Evolutionary conservation across 176 grass and related monocot species (phyloP), one percentile per base, ranked within the genome.

Genomic region (Dendrocalamus sinicus): DNA sequence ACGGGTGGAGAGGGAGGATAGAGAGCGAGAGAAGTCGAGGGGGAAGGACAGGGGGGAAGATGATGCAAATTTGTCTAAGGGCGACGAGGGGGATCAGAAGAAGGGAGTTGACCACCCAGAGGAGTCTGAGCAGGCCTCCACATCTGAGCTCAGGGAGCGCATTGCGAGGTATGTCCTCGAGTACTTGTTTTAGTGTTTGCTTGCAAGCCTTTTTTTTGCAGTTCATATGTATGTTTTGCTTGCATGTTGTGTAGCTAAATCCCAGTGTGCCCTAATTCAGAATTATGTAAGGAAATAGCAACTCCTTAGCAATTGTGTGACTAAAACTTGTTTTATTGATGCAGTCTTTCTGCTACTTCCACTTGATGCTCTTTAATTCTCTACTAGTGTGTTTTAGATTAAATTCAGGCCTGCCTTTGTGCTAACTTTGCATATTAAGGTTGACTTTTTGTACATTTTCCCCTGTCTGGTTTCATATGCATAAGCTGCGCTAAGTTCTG

Each of bases 71-170:
- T 32, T 69, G 70, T 80, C 67, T 50, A 92, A 83, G 82, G 73
- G 64, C 16, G 23, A 63, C 4, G 85, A 90, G 47, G 76, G 73
- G 50, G 90, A 63, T 83, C 85, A 88, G 69, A 92, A 70, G 76
- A 76, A 53, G 57, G 63, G 70, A 81, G 80, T 37, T 83, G 83
- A 81, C 44, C 8, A 37, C 23, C 28, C n/a, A 13, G 59, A 7
- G 57, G 89, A 69, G 37, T 32, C 45, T 63, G 67, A 81, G 58
- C 72, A 76, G 74, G 48, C 88, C n/a, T 86, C 80, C 0, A n/a
- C 86, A 10, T 63, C 79, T 30, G 90, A 88, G 64, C 81, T 99
- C 55, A 78, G 88, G 73, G 88, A 95, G 65, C 90, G 89, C 47
- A 73, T 99, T 75, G 58, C 61, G 5, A 99, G 86, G 96, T 96